Percentiles rank a stretch among this genome's conserved stretches.
Conservation (phyloP, 768 basidiomycete species). For the Russula sp. region DNA sequence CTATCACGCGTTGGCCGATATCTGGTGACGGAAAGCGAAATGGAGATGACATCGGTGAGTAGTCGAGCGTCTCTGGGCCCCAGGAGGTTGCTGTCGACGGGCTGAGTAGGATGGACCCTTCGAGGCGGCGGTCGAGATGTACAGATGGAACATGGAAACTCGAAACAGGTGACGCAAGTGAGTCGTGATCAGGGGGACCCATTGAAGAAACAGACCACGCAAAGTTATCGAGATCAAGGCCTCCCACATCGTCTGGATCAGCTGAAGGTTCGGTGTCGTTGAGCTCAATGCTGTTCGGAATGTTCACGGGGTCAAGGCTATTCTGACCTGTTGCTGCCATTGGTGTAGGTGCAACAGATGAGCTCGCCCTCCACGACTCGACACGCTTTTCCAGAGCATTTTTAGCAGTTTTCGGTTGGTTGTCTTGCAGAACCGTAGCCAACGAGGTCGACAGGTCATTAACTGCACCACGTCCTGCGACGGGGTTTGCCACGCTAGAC, state of each 20-base stretch:
- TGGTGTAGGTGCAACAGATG: constrained; percentile 44
- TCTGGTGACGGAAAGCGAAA: constrained; percentile 29
- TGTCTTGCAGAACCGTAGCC: constrained; percentile 59
- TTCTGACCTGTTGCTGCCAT: constrained; percentile 45
- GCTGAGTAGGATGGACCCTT: constrained; percentile 53
- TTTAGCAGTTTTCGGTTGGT: constrained; percentile 49
- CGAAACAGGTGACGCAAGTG: constrained; percentile 36
- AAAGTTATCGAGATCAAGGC: constrained; percentile 59
- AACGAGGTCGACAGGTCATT: constrained; percentile 34
- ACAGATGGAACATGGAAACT: constrained; percentile 45
- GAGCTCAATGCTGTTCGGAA: constrained; percentile 41
- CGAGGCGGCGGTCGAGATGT: constrained; percentile 46
- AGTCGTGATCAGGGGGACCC: constrained; percentile 49
- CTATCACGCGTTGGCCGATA: constrained; percentile 26
- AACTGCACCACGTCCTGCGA: not conserved
- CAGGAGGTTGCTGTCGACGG: constrained; percentile 28
- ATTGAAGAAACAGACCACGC: constrained; percentile 63
- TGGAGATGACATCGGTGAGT: constrained; percentile 15
- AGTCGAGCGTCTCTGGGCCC: constrained; percentile 23
- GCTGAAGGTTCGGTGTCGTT: constrained; percentile 23
- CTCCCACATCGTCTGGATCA: constrained; percentile 33
- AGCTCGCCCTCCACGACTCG: constrained; percentile 59
- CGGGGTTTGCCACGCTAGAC: constrained; percentile 28
- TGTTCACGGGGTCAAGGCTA: constrained; percentile 46
- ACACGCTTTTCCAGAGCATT: constrained; percentile 51